Conservation (phyloP, 139 green algal species). For the Diplosphaera chodatii region DNA sequence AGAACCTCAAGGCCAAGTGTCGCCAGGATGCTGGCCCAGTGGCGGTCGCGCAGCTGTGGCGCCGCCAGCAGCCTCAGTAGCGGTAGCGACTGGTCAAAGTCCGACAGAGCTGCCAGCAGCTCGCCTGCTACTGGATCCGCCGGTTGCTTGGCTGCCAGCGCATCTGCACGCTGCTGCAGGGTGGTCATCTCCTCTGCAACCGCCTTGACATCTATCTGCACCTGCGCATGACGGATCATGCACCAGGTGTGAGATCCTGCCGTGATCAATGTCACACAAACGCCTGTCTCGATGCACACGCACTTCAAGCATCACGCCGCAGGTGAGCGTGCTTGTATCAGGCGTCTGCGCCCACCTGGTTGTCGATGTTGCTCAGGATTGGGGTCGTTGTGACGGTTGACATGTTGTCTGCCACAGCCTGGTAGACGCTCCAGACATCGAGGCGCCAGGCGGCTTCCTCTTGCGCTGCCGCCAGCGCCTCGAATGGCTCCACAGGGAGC, state of each 20-base stretch:
- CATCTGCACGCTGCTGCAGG: background rate
- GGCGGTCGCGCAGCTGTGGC: background rate
- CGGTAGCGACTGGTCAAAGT: background rate
- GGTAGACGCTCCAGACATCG: background rate
- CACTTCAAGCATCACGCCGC: no score
- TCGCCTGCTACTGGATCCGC: background rate
- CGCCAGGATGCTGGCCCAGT: background rate
- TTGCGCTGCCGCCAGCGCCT: background rate
- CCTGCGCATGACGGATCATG: background rate
- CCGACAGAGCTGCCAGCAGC: background rate
- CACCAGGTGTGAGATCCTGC: no score
- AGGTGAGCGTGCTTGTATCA: no score
- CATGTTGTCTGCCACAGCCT: background rate
- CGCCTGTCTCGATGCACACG: no score
- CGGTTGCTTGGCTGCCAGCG: background rate
- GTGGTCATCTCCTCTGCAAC: background rate
- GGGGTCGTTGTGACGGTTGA: background rate
- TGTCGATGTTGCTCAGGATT: background rate
- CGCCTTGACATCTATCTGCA: background rate
- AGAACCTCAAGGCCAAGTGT: no score
- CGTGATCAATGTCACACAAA: no score
- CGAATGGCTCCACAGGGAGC: background rate
- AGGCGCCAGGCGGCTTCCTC: background rate
- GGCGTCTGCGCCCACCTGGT: background rate
- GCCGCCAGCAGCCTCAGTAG: background rate